Base-by-base conservation (phyloP, 2,329 filamentous ascomycete genomes). In the Fusarium sp. region DNA sequence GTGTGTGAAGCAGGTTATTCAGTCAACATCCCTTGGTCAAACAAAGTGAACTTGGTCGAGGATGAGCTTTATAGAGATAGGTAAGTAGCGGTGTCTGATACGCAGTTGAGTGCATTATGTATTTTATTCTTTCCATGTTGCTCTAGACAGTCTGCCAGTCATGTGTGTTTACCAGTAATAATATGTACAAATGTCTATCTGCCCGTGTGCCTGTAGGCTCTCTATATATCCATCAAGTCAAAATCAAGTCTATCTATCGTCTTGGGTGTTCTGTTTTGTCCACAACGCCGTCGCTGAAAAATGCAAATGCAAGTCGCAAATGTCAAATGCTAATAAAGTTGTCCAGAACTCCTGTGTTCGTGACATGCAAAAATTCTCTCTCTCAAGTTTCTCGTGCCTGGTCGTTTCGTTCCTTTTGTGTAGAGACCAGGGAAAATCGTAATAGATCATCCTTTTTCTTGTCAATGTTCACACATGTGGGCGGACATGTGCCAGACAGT, bases 211-310 rank as follows among this genome's bases (percentile, higher is more conserved):
- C 16, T 56, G 42, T 63, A 38, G 42, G 20, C 9, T 55, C 63
- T 55, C 59, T 69, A 55, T 70, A 55, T 70, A 25, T 56, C 53
- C 34, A 25, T 38, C 8, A 38, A 16, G 14, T 40, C 16, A 40
- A 40, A 40, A 40, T 40, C 29, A 54, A 54, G 16, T 61, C 31
- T 64, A 33, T 61, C 20, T 40, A 62, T 62, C 14, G 46, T 31
- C 50, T 60, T 42, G 38, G 38, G 18, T 42, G 33, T 33, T 20
- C 50, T 33, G n/a, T 60, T 58, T 40, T 25, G 31, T 46, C 59
- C 63, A 34, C 53, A 70, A 29, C 67, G 67, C 67, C 67, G 31
- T 69, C 67, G 67, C 67, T 69, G 13, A 69, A 27, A 27, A 59
- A 55, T 46, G 42, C 42, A 46, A 46, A 40, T 40, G 10, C 50